Conservation (phyloP, 2,329 filamentous ascomycete genomes). For the Cladosporium phlei region DNA sequence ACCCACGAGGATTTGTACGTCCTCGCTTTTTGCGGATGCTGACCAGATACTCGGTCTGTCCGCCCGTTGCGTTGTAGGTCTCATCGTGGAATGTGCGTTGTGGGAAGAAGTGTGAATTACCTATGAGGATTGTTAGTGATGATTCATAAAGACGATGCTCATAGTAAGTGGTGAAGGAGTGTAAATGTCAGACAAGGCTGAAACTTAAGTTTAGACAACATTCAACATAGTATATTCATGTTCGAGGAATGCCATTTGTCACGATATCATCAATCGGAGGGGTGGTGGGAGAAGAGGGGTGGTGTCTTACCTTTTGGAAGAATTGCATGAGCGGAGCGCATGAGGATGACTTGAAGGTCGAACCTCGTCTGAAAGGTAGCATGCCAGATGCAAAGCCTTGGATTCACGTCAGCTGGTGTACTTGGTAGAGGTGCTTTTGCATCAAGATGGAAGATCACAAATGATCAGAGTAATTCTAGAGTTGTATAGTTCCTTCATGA, state of each 20-base stretch:
- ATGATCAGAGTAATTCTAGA: slow-evolving; percentile 55
- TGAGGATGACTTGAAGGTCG: too few relatives aligned
- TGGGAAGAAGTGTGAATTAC: slow-evolving; percentile 22
- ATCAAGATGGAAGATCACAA: slow-evolving; percentile 6
- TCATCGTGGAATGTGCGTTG: slow-evolving; percentile 48
- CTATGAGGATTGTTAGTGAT: slow-evolving; percentile 30
- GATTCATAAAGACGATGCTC: slow-evolving; percentile 17
- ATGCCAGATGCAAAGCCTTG: neutral
- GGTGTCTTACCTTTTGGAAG: slow-evolving; percentile 18
- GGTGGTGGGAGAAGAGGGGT: neutral
- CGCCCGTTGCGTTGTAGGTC: slow-evolving; percentile 63
- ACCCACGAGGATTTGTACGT: slow-evolving; percentile 62
- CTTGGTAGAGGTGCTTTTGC: slow-evolving; percentile 1
- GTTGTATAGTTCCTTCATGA: slow-evolving; percentile 48
- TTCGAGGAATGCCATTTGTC: slow-evolving; percentile 67
- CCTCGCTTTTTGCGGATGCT: slow-evolving; percentile 50
- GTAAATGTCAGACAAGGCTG: slow-evolving; percentile 60
- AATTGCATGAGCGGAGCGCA: neutral
- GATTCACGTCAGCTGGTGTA: slow-evolving; percentile 2
- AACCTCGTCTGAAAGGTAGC: neutral
- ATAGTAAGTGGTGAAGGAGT: slow-evolving; percentile 18
- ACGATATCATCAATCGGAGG: slow-evolving; percentile 53
- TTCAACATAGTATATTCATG: slow-evolving; percentile 61
- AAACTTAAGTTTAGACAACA: slow-evolving; percentile 59
- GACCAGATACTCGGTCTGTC: slow-evolving; percentile 56